Evolutionary conservation across 176 grass and related monocot genomes (phyloP).

Genomic region (Oryza punctata): DNA sequence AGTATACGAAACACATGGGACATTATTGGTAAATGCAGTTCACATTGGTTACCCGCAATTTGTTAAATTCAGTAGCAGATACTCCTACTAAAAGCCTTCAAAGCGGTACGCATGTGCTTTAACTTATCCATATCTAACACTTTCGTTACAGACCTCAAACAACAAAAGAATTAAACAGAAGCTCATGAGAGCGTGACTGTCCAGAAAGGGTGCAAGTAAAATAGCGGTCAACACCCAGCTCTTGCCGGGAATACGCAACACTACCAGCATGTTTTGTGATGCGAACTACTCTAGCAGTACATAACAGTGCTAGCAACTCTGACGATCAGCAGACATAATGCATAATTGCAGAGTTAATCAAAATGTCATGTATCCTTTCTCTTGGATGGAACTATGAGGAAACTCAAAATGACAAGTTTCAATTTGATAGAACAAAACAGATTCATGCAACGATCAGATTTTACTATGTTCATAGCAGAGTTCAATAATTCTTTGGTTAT

Average conservation of each 20-base stretch:
- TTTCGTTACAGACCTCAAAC: conserved; percentile 5
- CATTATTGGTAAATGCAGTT: too few relatives aligned
- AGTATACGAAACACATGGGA: too few relatives aligned
- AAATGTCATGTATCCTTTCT: not conserved
- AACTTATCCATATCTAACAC: not conserved
- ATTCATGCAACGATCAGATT: not conserved
- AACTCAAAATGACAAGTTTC: not conserved
- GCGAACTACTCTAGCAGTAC: conserved; percentile 27
- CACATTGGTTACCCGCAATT: too few relatives aligned
- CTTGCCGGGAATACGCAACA: not conserved
- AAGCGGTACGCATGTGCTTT: not conserved
- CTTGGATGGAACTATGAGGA: not conserved
- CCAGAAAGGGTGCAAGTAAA: not conserved
- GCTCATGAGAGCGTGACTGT: not conserved
- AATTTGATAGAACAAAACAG: not conserved
- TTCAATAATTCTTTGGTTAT: not conserved
- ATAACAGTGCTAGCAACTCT: not conserved
- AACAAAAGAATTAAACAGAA: not conserved
- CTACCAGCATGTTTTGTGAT: conserved; percentile 11
- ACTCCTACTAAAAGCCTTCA: not conserved
- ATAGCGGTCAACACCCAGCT: not conserved
- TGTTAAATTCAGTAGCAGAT: too few relatives aligned
- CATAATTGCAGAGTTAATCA: not conserved
- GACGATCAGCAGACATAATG: not conserved
- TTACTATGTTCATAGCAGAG: not conserved